A percentile compares a stretch with the other conserved stretches of the same genome.
Evolutionary conservation across 345 rosid species (phyloP).

Genomic region (Cardamine chenopodiifolia): DNA sequence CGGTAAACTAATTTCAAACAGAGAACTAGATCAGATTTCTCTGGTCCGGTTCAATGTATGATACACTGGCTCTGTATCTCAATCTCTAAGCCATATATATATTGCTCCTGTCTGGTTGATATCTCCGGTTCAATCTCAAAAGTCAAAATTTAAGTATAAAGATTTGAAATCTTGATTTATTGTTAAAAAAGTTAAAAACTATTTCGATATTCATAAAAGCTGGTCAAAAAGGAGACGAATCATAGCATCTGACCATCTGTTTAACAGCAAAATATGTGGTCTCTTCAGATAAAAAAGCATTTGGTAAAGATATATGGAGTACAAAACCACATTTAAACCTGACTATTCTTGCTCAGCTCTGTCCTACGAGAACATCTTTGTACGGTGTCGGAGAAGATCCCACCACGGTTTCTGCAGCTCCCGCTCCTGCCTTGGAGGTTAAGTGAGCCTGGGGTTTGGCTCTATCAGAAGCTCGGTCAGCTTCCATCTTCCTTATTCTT

Average conservation of each 20-base stretch:
- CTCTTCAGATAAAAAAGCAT: not conserved
- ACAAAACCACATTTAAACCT: constrained; percentile 18
- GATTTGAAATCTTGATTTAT: not conserved
- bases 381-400: constrained; percentile 49
- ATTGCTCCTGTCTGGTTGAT: not conserved
- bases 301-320: constrained; percentile 9
- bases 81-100: too few species aligned
- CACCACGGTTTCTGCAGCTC: constrained; percentile 1
- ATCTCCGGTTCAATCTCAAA: not conserved
- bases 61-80: too few species aligned
- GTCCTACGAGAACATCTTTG: constrained; percentile 57
- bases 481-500: constrained; percentile 42
- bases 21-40: too few species aligned
- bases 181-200: too few species aligned
- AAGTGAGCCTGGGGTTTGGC: not conserved
- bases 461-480: constrained; percentile 35
- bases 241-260: not conserved
- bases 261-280: not conserved
- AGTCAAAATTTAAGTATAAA: not conserved
- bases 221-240: not conserved
- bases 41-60: too few species aligned
- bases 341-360: constrained; percentile 29
- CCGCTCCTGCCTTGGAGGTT: constrained; percentile 18
- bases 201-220: constrained; percentile 14
- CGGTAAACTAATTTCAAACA: too few species aligned